These are phyloP conservation scores for Arctium lappa DNA, from an alignment of 129 eudicot species.

Conservation along the genomic window DNA sequence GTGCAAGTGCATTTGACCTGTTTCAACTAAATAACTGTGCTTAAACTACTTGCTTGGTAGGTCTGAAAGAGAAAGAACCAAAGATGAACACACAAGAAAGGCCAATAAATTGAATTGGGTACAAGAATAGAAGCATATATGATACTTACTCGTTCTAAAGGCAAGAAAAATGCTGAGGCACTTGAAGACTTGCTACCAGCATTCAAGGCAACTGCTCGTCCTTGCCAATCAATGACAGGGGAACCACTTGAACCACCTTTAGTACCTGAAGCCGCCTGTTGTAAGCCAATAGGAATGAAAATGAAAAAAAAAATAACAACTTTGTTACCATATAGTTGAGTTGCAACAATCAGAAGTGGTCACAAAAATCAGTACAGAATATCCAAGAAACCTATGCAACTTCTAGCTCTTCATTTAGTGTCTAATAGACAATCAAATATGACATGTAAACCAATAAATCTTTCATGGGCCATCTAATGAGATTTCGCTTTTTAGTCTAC, in stretches of 20 bases:
- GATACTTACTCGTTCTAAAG: constrained; percentile 74
- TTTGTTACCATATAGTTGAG: constrained; percentile 6
- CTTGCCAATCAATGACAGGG: constrained; percentile 96
- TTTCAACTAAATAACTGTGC: not conserved
- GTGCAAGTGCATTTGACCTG: too few species aligned
- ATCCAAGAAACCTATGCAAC: not conserved
- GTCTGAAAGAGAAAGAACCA: not conserved
- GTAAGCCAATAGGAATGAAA: constrained; percentile 4
- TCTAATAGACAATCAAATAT: not conserved
- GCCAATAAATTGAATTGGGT: not conserved
- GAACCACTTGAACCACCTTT: constrained; percentile 99
- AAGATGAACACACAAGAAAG: not conserved
- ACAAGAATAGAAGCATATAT: not conserved
- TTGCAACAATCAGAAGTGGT: not conserved
- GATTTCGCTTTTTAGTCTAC: not conserved
- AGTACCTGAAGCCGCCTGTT: constrained; percentile 97
- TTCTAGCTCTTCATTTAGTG: not conserved
- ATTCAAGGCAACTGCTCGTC: constrained; percentile 95
- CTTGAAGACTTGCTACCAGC: constrained; percentile 98
- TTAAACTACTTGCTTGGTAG: not conserved
- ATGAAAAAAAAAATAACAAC: not conserved
- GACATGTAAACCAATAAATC: not conserved
- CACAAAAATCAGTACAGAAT: not conserved
- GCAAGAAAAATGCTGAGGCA: constrained; percentile 94
- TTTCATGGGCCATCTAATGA: not conserved